These are phyloP conservation scores for Chaetomiaceae sp. DNA, from an alignment of 2,329 filamentous ascomycete species.

Conservation along the genomic window DNA sequence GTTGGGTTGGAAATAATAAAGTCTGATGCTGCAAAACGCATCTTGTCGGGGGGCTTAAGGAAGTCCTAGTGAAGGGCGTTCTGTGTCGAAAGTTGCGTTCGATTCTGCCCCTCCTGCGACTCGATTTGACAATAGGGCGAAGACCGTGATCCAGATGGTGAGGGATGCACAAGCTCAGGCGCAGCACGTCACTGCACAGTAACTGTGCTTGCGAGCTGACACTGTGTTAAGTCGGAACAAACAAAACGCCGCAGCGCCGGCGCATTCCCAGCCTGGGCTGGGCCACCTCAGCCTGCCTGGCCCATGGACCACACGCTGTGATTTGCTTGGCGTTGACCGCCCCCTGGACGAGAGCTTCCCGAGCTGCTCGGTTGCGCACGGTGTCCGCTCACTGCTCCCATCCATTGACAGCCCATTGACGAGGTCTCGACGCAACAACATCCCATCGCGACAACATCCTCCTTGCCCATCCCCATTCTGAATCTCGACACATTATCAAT, in stretches of 20 bases:
- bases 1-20: constrained; percentile 8
- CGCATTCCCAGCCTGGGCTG: too few species aligned
- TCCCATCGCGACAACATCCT: neutral
- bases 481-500: constrained; percentile 30
- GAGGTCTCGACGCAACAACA: neutral
- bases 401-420: constrained; percentile 1
- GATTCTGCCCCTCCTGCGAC: neutral
- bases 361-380: constrained; percentile 1
- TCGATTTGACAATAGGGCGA: neutral
- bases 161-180: neutral
- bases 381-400: too few species aligned
- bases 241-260: neutral
- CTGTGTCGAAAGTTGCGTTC: neutral
- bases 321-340: neutral
- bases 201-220: neutral
- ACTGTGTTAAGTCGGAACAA: constrained; percentile 15
- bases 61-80: neutral
- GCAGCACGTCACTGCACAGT: constrained; percentile 21
- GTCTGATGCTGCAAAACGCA: constrained; percentile 12
- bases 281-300: too few species aligned
- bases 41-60: constrained; percentile 14
- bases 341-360: neutral
- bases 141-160: constrained; percentile 1
- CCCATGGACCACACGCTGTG: neutral
- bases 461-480: neutral